A percentile compares a stretch with the other conserved stretches of the same genome.
Conservation (phyloP, 495 filamentous ascomycete genomes). For the Saxispiralis lemnorum region DNA sequence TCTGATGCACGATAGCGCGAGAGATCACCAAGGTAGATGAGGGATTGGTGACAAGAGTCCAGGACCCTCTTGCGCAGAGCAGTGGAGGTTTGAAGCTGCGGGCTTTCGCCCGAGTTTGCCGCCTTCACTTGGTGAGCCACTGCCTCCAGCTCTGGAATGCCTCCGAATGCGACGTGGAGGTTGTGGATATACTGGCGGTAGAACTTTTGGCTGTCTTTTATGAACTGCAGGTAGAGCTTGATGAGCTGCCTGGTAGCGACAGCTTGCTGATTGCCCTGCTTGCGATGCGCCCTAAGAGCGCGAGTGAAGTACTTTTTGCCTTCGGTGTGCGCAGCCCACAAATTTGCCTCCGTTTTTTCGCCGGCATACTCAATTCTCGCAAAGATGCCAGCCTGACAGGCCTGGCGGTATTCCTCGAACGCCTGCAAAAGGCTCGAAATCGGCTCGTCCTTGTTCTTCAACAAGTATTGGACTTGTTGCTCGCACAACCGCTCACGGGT, state of each 20-base stretch:
- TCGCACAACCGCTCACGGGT: slow-evolving; percentile 9
- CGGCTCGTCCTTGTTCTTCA: slow-evolving; percentile 9
- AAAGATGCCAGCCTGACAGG: slow-evolving; percentile 55
- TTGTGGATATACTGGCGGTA: slow-evolving; percentile 72
- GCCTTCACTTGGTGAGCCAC: slow-evolving; percentile 52
- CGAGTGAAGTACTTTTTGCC: slow-evolving; percentile 64
- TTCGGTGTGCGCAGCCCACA: slow-evolving; percentile 66
- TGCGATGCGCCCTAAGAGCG: slow-evolving; percentile 29
- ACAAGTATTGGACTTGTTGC: slow-evolving; percentile 7
- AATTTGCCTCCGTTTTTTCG: slow-evolving; percentile 43
- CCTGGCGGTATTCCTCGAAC: slow-evolving; percentile 34
- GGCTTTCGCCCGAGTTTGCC: slow-evolving; percentile 29
- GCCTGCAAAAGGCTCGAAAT: slow-evolving; percentile 5
- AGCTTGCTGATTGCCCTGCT: slow-evolving; percentile 41
- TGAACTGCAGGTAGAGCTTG: slow-evolving; percentile 57
- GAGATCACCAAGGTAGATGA: slow-evolving; percentile 78
- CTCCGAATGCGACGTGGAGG: slow-evolving; percentile 50
- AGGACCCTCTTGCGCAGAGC: slow-evolving; percentile 40
- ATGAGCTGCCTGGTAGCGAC: slow-evolving; percentile 65
- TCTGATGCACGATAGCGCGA: slow-evolving; percentile 75
- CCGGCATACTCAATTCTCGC: slow-evolving; percentile 37
- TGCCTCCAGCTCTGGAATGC: slow-evolving; percentile 53
- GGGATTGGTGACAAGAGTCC: slow-evolving; percentile 60
- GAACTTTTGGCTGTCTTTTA: slow-evolving; percentile 72
- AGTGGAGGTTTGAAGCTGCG: slow-evolving; percentile 25